Evolutionary conservation across 106 monocot species (phyloP).

Genomic region (Apostasia shenzhenica): DNA sequence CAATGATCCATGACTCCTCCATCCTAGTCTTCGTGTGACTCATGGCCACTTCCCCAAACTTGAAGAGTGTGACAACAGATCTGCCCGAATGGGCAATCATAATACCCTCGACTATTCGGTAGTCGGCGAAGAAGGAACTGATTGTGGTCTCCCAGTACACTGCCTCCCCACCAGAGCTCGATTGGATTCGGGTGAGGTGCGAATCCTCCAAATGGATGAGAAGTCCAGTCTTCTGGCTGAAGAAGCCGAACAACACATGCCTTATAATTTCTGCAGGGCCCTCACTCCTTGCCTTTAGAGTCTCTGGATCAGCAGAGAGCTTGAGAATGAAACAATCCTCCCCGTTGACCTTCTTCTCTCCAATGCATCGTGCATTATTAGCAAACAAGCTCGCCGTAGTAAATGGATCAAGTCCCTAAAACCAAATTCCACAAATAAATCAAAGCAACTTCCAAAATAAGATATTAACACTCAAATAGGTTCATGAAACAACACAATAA

Average conservation of each 20-base stretch:
- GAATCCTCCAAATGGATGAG: conserved; percentile 49
- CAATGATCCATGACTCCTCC: conserved; percentile 64
- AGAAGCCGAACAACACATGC: conserved; percentile 56
- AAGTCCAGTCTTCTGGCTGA: conserved; percentile 54
- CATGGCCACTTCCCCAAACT: conserved; percentile 46
- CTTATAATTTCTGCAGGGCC: conserved; percentile 50
- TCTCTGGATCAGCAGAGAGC: conserved; percentile 46
- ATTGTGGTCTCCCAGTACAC: conserved; percentile 67
- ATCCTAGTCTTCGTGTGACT: conserved; percentile 53
- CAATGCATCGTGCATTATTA: conserved; percentile 39
- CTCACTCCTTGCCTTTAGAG: conserved; percentile 46
- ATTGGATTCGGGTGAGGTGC: conserved; percentile 45
- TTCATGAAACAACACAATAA: background rate
- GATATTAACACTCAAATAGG: background rate
- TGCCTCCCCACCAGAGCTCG: conserved; percentile 30
- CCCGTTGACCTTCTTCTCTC: conserved; percentile 45
- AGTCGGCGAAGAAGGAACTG: conserved; percentile 43
- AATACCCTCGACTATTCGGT: conserved; percentile 42
- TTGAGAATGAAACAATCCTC: conserved; percentile 71
- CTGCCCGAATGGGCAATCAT: conserved; percentile 59
- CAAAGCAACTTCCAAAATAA: background rate
- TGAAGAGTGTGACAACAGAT: conserved; percentile 46
- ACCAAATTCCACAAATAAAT: background rate
- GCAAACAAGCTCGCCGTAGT: conserved; percentile 54
- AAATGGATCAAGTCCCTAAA: conserved; percentile 61